Percentiles rank a stretch among this genome's conserved stretches.
These are phyloP conservation scores for Linum tenue DNA, from an alignment of 345 rosid genomes.

Conservation along the genomic window DNA sequence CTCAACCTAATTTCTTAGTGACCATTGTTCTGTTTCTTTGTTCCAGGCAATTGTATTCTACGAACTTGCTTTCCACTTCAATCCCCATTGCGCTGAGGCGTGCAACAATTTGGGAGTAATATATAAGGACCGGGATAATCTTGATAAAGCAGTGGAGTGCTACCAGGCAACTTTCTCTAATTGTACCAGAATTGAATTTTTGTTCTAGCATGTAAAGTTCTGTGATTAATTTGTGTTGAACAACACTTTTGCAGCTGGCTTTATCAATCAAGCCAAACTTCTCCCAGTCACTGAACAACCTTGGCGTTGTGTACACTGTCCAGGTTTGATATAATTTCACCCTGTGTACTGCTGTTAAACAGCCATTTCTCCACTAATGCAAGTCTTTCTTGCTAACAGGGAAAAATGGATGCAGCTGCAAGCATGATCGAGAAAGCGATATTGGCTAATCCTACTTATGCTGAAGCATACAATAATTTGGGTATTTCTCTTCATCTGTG, in stretches of 20 bases:
- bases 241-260: constrained; percentile 56
- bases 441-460: constrained; percentile 88
- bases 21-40: constrained; percentile 4
- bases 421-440: constrained; percentile 98
- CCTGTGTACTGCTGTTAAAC: constrained; percentile 2
- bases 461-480: constrained; percentile 96
- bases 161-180: constrained; percentile 57
- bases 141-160: constrained; percentile 99
- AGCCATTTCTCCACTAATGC: constrained; percentile 4
- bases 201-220: neutral
- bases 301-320: constrained; percentile 98
- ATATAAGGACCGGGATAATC: constrained; percentile 97
- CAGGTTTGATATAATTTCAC: constrained; percentile 51
- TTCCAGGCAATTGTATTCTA: constrained; percentile 95
- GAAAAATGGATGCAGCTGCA: constrained; percentile 99
- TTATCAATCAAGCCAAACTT: constrained; percentile 95
- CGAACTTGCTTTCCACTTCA: constrained; percentile 98
- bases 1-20: neutral
- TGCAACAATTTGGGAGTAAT: constrained; percentile 99
- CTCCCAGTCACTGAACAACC: constrained; percentile 96
- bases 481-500: constrained; percentile 36
- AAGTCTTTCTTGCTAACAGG: constrained; percentile 41
- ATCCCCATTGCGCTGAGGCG: constrained; percentile 99
- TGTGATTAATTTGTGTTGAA: neutral
- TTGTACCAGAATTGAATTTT: constrained; percentile 11